A percentile compares a stretch with the other conserved stretches of the same genome.
Evolutionary conservation across 2,329 filamentous ascomycete species (phyloP).

Genomic region (Colletotrichum liriopes): DNA sequence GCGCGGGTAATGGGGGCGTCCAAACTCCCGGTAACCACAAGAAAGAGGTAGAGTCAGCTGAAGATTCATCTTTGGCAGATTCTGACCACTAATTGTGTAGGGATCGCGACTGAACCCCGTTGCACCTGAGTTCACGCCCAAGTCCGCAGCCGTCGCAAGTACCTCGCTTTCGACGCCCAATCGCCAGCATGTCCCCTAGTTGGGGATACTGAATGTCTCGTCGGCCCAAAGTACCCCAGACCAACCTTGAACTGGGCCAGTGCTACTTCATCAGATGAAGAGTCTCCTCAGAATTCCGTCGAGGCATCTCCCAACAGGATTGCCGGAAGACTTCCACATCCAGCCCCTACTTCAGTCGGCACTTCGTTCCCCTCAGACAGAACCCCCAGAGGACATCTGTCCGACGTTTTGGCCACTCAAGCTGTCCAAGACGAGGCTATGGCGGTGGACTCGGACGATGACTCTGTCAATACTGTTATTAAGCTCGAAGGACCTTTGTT

Average conservation of each 20-base stretch:
- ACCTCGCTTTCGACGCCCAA: slow-evolving; percentile 39
- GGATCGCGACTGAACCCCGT: slow-evolving; percentile 69
- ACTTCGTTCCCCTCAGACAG: neutral
- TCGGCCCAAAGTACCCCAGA: neutral
- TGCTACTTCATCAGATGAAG: slow-evolving; percentile 22
- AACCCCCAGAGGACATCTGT: no score
- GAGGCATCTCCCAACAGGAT: neutral
- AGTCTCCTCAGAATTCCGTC: neutral
- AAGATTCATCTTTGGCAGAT: slow-evolving; percentile 50
- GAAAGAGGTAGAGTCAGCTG: slow-evolving; percentile 66
- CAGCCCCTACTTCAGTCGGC: neutral
- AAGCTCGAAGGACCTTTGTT: slow-evolving; percentile 29
- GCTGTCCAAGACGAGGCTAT: neutral
- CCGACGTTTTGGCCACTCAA: neutral
- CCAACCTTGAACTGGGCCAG: slow-evolving; percentile 31
- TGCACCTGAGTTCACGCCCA: slow-evolving; percentile 70
- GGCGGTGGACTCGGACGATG: slow-evolving; percentile 19
- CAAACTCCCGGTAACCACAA: slow-evolving; percentile 54
- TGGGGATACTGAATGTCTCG: slow-evolving; percentile 23
- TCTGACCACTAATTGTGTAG: slow-evolving; percentile 61
- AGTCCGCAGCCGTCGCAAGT: slow-evolving; percentile 45
- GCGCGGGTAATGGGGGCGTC: slow-evolving; percentile 45
- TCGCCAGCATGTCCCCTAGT: slow-evolving; percentile 33
- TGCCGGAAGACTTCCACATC: neutral
- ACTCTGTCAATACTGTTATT: slow-evolving; percentile 31